Conservation (phyloP, 2,329 filamentous ascomycete genomes). For the Celoporthe dispersa region DNA sequence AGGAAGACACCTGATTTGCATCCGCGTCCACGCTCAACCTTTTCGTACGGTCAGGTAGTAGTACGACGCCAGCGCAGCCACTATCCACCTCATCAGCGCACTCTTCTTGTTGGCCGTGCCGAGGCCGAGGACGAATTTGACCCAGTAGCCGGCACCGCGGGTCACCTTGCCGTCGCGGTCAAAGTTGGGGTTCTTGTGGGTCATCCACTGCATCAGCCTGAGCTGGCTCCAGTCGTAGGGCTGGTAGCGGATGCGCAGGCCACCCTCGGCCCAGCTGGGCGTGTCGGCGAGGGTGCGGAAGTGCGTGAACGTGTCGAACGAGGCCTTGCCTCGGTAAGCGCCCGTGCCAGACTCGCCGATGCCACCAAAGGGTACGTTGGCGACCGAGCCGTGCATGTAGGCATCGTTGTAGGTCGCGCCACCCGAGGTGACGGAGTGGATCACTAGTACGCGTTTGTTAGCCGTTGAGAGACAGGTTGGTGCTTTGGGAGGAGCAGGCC, state of each 20-base stretch:
- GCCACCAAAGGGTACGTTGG: constrained; percentile 79
- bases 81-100: constrained; percentile 57
- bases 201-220: constrained; percentile 48
- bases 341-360: constrained; percentile 74
- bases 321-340: constrained; percentile 76
- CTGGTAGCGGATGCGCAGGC: constrained; percentile 71
- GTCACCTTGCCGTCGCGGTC: constrained; percentile 61
- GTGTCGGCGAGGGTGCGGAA: constrained; percentile 60
- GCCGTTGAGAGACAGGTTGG: neutral
- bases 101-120: constrained; percentile 55
- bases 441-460: constrained; percentile 48
- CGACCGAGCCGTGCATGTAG: constrained; percentile 58
- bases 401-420: constrained; percentile 67
- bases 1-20: neutral
- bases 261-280: constrained; percentile 68
- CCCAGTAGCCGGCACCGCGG: constrained; percentile 59
- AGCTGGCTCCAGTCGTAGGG: constrained; percentile 58
- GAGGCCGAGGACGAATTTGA: constrained; percentile 54
- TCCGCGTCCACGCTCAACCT: neutral
- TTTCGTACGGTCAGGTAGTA: constrained; percentile 23
- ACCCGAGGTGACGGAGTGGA: constrained; percentile 67
- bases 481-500: constrained; percentile 29
- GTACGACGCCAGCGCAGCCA: constrained; percentile 40
- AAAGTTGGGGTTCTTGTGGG: constrained; percentile 59
- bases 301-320: constrained; percentile 71